phyloP scores from a whole-genome alignment of 208 protist species.

The Naegleria fowleri region DNA sequence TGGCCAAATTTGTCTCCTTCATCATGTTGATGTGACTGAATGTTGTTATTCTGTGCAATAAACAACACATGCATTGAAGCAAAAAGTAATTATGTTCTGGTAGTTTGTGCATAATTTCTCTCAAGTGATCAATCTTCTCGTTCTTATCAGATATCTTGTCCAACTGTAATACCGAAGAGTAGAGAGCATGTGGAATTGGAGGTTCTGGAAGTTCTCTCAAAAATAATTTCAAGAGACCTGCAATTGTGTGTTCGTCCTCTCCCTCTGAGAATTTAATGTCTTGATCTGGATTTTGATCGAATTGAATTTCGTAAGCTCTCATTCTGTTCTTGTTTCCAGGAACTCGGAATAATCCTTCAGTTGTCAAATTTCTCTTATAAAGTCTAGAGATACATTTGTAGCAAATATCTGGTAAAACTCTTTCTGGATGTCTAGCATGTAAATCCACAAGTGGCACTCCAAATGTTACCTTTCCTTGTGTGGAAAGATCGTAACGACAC shows the following conservation, averaged over 20 bases:
- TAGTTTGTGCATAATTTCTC: not conserved
- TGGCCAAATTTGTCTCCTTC: conserved; percentile 15
- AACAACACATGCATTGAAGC: not conserved
- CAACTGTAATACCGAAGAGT: not conserved
- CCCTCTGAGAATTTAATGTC: not conserved
- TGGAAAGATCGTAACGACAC: not conserved
- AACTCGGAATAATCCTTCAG: conserved; percentile 15
- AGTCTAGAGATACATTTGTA: conserved; percentile 9
- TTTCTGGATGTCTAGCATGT: not conserved
- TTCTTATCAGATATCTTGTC: not conserved
- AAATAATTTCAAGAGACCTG: conserved; percentile 2
- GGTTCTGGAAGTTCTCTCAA: conserved; percentile 25
- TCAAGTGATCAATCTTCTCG: not conserved
- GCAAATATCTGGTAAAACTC: not conserved
- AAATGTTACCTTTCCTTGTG: not conserved
- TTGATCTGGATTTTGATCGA: not conserved
- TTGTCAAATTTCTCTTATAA: not conserved
- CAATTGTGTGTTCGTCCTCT: conserved; percentile 14
- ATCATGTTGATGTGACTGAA: not conserved
- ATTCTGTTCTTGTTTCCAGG: conserved; percentile 17
- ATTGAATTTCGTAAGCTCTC: not conserved
- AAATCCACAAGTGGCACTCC: not conserved
- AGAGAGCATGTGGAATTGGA: not conserved
- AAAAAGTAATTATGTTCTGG: not conserved
- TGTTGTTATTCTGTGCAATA: not conserved